Conservation (phyloP, 768 basidiomycete genomes). For the Boletus sp. region DNA sequence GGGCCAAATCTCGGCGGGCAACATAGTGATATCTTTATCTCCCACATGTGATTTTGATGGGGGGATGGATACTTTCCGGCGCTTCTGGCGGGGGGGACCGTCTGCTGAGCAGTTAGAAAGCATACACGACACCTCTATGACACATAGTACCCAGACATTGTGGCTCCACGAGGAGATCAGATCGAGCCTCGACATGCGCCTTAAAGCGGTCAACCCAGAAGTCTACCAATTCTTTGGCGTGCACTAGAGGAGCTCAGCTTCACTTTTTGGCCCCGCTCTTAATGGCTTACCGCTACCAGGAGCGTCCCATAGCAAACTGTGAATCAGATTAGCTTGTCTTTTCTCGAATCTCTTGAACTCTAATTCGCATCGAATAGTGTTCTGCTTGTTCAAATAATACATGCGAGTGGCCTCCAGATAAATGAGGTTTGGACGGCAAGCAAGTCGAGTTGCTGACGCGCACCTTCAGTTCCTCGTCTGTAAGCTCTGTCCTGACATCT, state of each 20-base stretch:
- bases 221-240: conserved; percentile 59
- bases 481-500: conserved; percentile 74
- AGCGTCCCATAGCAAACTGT: conserved; percentile 63
- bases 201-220: conserved; percentile 77
- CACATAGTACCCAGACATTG: conserved; percentile 12
- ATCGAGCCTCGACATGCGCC: conserved; percentile 63
- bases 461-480: conserved; percentile 79
- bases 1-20: conserved; percentile 12
- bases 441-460: neutral
- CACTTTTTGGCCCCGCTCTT: neutral
- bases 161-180: conserved; percentile 24
- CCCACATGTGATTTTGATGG: neutral
- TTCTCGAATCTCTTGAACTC: conserved; percentile 55
- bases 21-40: neutral
- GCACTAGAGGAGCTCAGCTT: conserved; percentile 41
- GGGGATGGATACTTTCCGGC: conserved; percentile 37
- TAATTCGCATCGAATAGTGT: conserved; percentile 46
- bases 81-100: conserved; percentile 42
- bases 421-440: neutral
- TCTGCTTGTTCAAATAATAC: conserved; percentile 65
- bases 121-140: neutral
- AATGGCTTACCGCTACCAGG: conserved; percentile 56
- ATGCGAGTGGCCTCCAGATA: conserved; percentile 52
- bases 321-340: conserved; percentile 48
- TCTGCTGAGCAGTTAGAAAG: conserved; percentile 29